These are phyloP conservation scores for Phytophthora ramorum DNA, from an alignment of 352 stramenopile species.

Conservation along the genomic window DNA sequence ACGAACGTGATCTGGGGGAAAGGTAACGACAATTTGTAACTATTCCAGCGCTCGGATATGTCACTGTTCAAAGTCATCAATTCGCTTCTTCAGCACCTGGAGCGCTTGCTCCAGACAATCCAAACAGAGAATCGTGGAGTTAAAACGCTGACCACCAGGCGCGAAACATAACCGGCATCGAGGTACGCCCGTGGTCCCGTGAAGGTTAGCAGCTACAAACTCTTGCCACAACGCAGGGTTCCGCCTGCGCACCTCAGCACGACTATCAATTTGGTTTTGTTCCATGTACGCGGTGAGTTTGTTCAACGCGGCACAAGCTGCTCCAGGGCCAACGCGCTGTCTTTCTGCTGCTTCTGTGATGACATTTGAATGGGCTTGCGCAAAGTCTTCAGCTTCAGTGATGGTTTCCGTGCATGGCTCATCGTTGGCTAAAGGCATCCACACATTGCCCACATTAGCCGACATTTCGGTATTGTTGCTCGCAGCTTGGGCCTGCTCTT, in stretches of 20 bases:
- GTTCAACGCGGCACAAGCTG: constrained; percentile 7
- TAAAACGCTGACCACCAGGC: constrained; percentile 60
- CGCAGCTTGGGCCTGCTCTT: not conserved
- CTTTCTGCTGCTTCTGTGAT: constrained; percentile 2
- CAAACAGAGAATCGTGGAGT: constrained; percentile 58
- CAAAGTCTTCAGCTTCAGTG: constrained; percentile 12
- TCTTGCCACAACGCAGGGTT: constrained; percentile 54
- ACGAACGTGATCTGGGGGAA: not conserved
- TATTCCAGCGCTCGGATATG: not conserved
- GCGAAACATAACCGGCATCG: constrained; percentile 49
- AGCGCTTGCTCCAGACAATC: constrained; percentile 44
- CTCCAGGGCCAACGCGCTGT: constrained; percentile 10
- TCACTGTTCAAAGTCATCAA: constrained; percentile 3
- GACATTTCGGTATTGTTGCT: not conserved
- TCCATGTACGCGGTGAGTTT: constrained; percentile 48
- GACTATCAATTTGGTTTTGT: constrained; percentile 35
- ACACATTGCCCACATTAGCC: not conserved
- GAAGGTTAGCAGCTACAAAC: constrained; percentile 44
- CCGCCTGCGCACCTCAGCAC: constrained; percentile 35
- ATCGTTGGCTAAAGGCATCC: not conserved
- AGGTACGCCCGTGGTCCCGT: constrained; percentile 21
- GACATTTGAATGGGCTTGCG: constrained; percentile 12
- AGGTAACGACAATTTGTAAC: not conserved
- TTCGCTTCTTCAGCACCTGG: constrained; percentile 25
- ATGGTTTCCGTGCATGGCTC: not conserved